phyloP scores from a whole-genome alignment of 345 rosid genomes.

The Aquilaria yunnanensis region DNA sequence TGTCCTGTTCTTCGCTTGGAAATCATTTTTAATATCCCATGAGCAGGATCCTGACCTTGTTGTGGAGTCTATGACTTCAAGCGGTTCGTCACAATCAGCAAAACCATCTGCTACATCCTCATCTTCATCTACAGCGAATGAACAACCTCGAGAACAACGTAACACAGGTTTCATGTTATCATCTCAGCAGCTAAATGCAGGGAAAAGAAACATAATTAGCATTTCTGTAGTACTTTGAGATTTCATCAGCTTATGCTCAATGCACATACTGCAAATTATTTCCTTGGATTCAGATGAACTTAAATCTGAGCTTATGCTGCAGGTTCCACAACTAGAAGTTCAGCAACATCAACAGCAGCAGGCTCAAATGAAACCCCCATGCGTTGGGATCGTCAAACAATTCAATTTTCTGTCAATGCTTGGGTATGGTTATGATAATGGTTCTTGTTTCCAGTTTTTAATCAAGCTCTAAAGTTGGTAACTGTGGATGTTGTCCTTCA shows the following conservation, averaged over 20 bases:
- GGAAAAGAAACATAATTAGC: neutral
- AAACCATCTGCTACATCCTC: slow-evolving; percentile 55
- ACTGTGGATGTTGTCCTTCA: neutral
- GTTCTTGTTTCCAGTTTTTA: neutral
- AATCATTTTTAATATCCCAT: neutral
- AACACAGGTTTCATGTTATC: slow-evolving; percentile 37
- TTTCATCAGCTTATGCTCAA: neutral
- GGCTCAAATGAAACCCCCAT: slow-evolving; percentile 51
- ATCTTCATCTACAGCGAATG: slow-evolving; percentile 39
- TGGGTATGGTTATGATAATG: slow-evolving; percentile 47
- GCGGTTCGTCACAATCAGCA: slow-evolving; percentile 54
- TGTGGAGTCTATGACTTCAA: slow-evolving; percentile 75
- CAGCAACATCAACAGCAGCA: slow-evolving; percentile 54
- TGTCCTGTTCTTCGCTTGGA: no score
- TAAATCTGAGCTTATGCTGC: slow-evolving; percentile 13
- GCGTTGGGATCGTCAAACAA: slow-evolving; percentile 86
- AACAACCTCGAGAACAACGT: slow-evolving; percentile 42
- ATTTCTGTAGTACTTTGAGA: neutral
- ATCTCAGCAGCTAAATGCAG: neutral
- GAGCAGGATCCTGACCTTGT: slow-evolving; percentile 80
- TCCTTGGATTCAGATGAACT: slow-evolving; percentile 2
- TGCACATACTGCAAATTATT: neutral
- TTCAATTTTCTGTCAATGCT: slow-evolving; percentile 96
- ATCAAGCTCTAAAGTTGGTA: neutral
- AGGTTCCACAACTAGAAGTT: slow-evolving; percentile 64